Percentiles rank a stretch among this genome's conserved stretches.
phyloP scores from a whole-genome alignment of 768 basidiomycete genomes.

The Chalciporus pseudorubinellus region DNA sequence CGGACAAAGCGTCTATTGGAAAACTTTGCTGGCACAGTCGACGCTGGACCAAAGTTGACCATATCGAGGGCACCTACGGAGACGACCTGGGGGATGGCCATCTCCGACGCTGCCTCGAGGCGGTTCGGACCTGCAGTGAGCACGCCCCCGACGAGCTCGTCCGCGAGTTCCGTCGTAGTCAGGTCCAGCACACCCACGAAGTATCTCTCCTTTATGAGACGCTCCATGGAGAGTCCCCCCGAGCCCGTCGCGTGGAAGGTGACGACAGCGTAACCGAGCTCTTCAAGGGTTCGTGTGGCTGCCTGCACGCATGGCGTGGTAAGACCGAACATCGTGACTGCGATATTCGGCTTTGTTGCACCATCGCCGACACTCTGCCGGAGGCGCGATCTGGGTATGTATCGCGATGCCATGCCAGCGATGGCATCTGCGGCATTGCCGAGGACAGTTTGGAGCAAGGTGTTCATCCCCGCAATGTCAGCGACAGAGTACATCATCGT shows the following conservation, averaged over 20 bases:
- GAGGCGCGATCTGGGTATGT: not conserved
- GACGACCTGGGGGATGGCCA: conserved; percentile 27
- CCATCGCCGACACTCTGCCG: not conserved
- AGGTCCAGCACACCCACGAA: conserved; percentile 30
- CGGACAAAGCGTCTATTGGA: conserved; percentile 14
- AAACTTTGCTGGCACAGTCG: conserved; percentile 25
- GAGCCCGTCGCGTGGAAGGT: conserved; percentile 29
- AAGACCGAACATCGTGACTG: conserved; percentile 30
- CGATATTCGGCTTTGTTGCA: conserved; percentile 6
- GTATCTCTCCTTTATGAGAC: conserved; percentile 22
- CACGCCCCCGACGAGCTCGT: conserved; percentile 31
- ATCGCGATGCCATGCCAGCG: conserved; percentile 21
- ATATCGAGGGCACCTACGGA: conserved; percentile 34
- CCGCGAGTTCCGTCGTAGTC: conserved; percentile 34
- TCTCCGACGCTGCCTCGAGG: conserved; percentile 24
- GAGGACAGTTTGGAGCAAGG: conserved; percentile 19
- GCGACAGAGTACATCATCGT: conserved; percentile 34
- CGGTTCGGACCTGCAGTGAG: conserved; percentile 27
- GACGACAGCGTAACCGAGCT: conserved; percentile 23
- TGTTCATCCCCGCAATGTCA: conserved; percentile 31
- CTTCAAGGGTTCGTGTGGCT: conserved; percentile 22
- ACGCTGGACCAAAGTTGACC: conserved; percentile 32
- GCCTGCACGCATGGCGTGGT: conserved; percentile 21
- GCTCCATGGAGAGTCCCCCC: conserved; percentile 32
- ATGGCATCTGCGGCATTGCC: conserved; percentile 30